Evolutionary conservation across 768 basidiomycete species (phyloP).

Genomic region (Podaxis sp.): DNA sequence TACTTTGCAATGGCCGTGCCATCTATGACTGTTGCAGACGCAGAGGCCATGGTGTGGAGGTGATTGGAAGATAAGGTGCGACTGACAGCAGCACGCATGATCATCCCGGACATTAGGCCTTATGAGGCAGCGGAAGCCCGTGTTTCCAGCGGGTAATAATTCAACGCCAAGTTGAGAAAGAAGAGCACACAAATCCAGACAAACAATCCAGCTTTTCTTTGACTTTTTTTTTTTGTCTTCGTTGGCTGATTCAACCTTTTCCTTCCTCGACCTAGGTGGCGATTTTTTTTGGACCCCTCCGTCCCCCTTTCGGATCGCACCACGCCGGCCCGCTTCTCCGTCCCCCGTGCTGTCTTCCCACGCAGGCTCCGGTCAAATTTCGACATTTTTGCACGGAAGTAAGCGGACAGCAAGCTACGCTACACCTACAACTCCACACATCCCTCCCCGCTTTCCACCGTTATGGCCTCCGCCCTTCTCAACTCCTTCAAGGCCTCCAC

Average conservation of each 20-base stretch:
- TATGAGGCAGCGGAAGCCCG: slow-evolving; percentile 20
- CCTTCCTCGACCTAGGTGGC: not conserved
- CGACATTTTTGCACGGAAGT: slow-evolving; percentile 3
- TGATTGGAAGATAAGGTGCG: slow-evolving; percentile 38
- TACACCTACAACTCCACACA: slow-evolving; percentile 18
- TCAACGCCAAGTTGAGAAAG: not conserved
- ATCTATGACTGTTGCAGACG: slow-evolving; percentile 63
- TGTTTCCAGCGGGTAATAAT: slow-evolving; percentile 11
- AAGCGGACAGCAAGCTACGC: slow-evolving; percentile 6
- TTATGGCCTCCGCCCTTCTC: slow-evolving; percentile 56
- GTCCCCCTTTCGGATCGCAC: not conserved
- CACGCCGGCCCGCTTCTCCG: not conserved
- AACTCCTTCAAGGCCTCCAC: slow-evolving; percentile 60
- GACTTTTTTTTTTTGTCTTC: not conserved
- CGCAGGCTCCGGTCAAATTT: slow-evolving; percentile 12
- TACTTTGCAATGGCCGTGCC: slow-evolving; percentile 86
- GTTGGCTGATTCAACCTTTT: not conserved
- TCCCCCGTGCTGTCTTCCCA: slow-evolving; percentile 9
- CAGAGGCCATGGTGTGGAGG: slow-evolving; percentile 38
- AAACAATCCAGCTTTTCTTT: not conserved
- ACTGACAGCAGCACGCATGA: slow-evolving; percentile 19
- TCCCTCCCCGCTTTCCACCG: slow-evolving; percentile 20
- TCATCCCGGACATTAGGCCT: slow-evolving; percentile 19
- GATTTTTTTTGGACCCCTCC: not conserved
- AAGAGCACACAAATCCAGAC: not conserved